Evolutionary conservation across 2,329 filamentous ascomycete species (phyloP).

Genomic region (Arachnomyces sp.): DNA sequence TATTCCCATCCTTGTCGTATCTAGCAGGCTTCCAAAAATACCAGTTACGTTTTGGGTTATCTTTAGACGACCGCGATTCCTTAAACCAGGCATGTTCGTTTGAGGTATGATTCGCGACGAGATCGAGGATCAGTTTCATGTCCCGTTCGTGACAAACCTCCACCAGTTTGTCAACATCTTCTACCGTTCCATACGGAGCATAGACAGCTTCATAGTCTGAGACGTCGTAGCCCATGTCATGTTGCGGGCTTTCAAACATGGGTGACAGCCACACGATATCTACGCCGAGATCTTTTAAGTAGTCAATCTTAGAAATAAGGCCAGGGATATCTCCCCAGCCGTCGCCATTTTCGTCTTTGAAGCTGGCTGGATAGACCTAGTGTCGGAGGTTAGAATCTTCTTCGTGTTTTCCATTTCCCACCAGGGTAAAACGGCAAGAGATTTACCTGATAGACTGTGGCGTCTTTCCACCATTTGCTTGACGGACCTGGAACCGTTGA

Average conservation of each 20-base stretch:
- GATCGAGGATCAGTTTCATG: constrained; percentile 62
- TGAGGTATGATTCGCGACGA: constrained; percentile 68
- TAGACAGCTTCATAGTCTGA: constrained; percentile 58
- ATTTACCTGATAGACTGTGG: constrained; percentile 25
- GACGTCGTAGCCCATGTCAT: constrained; percentile 66
- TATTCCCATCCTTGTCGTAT: constrained; percentile 45
- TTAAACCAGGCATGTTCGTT: constrained; percentile 62
- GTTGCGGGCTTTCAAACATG: constrained; percentile 56
- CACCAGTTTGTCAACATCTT: constrained; percentile 54
- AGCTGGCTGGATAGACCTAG: constrained; percentile 24
- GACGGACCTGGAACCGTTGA: constrained; percentile 2
- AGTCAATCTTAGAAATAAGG: constrained; percentile 56
- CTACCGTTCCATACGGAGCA: constrained; percentile 53
- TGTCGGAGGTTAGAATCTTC: neutral
- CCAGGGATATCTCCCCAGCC: constrained; percentile 57
- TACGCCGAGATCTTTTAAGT: constrained; percentile 54
- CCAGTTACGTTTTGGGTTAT: constrained; percentile 58
- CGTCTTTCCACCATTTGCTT: constrained; percentile 32
- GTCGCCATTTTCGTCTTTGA: constrained; percentile 48
- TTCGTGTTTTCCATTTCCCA: no score
- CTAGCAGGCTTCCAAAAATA: constrained; percentile 48
- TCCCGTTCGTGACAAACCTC: constrained; percentile 48
- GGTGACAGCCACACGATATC: constrained; percentile 63
- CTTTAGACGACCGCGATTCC: constrained; percentile 51
- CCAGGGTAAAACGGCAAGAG: neutral